Conservation (phyloP, 1,139 yeast genomes). For the Taphrina populina region DNA sequence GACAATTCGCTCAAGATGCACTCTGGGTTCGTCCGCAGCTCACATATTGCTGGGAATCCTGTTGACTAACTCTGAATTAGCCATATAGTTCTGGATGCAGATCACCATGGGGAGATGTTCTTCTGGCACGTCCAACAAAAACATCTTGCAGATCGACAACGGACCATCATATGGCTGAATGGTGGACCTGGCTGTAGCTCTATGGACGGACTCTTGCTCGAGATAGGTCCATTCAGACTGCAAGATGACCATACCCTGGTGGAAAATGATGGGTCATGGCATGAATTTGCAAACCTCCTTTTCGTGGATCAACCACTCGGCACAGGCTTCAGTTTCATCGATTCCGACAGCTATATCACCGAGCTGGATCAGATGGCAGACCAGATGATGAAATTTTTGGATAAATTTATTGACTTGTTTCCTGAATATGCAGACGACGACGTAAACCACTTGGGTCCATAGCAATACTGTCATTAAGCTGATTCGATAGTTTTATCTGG, state of each 20-base stretch:
- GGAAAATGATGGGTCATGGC: conserved; percentile 79
- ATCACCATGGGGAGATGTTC: conserved; percentile 63
- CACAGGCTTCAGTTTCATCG: conserved; percentile 74
- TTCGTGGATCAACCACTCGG: conserved; percentile 96
- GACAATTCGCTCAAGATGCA: conserved; percentile 46
- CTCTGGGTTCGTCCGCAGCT: conserved; percentile 43
- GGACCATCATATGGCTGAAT: conserved; percentile 70
- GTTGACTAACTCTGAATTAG: conserved; percentile 42
- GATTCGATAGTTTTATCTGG: conserved; percentile 54
- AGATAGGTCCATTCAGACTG: conserved; percentile 82
- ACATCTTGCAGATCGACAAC: conserved; percentile 42
- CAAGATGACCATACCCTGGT: conserved; percentile 49
- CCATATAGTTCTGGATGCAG: conserved; percentile 58
- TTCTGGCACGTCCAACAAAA: conserved; percentile 61
- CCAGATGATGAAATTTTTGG: conserved; percentile 66
- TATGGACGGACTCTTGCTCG: conserved; percentile 95
- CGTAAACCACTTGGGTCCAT: conserved; percentile 3
- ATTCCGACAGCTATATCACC: conserved; percentile 54
- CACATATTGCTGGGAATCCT: background rate
- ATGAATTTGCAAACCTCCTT: conserved; percentile 69
- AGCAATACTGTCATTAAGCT: background rate
- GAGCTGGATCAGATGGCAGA: conserved; percentile 57
- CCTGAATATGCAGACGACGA: conserved; percentile 70
- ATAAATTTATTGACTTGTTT: conserved; percentile 65
- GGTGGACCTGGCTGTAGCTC: conserved; percentile 93